Evolutionary conservation across 495 filamentous ascomycete species (phyloP).

Genomic region (Aspergillus conjunctus): DNA sequence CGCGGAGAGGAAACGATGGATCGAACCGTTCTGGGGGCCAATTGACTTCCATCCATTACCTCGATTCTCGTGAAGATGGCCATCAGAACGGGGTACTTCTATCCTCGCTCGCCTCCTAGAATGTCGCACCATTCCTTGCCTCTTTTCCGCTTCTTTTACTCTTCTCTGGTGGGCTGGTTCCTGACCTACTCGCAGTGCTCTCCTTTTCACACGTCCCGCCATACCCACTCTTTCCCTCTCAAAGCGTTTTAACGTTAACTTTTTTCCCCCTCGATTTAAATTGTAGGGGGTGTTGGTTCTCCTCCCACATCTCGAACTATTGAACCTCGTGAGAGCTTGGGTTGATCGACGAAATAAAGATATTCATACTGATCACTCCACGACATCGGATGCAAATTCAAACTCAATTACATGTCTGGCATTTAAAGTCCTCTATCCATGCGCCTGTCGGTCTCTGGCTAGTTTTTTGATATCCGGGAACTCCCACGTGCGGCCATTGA

Average conservation of each 20-base stretch:
- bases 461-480: not conserved
- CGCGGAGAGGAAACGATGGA: not conserved
- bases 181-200: not conserved
- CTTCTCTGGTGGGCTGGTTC: not conserved
- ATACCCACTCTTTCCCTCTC: not conserved
- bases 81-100: not conserved
- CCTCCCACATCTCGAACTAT: not conserved
- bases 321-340: not conserved
- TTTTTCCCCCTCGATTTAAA: no score
- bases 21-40: not conserved
- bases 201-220: not conserved
- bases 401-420: not conserved
- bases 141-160: not conserved
- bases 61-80: conserved; percentile 1
- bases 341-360: not conserved
- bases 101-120: not conserved
- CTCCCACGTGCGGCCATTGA: not conserved
- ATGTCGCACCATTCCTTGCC: not conserved
- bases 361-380: not conserved
- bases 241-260: no score
- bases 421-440: not conserved
- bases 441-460: not conserved
- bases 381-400: not conserved
- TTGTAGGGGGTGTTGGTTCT: not conserved
- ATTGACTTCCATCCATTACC: not conserved